phyloP scores from a whole-genome alignment of 1,139 yeast genomes.

The Pichia norvegensis region DNA sequence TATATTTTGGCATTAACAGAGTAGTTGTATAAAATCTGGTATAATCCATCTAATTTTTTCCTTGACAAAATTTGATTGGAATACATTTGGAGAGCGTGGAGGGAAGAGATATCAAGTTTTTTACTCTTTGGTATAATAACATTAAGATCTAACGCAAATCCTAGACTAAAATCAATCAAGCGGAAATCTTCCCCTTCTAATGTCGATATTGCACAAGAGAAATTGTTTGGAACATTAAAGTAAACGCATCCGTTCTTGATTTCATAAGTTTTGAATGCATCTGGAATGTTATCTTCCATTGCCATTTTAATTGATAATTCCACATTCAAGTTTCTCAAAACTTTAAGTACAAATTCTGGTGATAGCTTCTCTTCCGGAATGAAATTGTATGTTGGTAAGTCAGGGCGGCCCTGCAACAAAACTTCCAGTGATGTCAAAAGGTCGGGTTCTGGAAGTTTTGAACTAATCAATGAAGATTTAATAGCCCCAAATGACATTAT shows the following conservation, averaged over 20 bases:
- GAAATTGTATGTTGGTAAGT: slow-evolving; percentile 58
- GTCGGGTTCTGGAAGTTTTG: slow-evolving; percentile 87
- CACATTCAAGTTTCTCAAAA: slow-evolving; percentile 63
- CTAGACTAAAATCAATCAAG: slow-evolving; percentile 67
- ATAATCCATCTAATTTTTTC: slow-evolving; percentile 51
- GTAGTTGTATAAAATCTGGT: slow-evolving; percentile 62
- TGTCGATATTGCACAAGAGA: slow-evolving; percentile 63
- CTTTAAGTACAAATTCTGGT: slow-evolving; percentile 50
- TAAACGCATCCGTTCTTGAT: slow-evolving; percentile 72
- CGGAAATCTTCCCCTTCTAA: slow-evolving; percentile 64
- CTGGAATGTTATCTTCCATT: slow-evolving; percentile 54
- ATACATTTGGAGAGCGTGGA: slow-evolving; percentile 42
- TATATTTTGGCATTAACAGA: slow-evolving; percentile 69
- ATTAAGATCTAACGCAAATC: slow-evolving; percentile 38
- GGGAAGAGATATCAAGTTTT: slow-evolving; percentile 30
- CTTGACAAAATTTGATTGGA: slow-evolving; percentile 49
- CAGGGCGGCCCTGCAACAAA: slow-evolving; percentile 68
- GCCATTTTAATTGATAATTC: slow-evolving; percentile 72
- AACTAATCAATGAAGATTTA: slow-evolving; percentile 65
- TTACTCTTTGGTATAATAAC: slow-evolving; percentile 26
- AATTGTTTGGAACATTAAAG: slow-evolving; percentile 58
- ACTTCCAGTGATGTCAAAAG: slow-evolving; percentile 82
- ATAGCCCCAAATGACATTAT: slow-evolving; percentile 42
- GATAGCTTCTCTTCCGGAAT: slow-evolving; percentile 45
- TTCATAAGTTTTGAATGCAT: slow-evolving; percentile 50